Base-by-base conservation (phyloP, 1,284 basidiomycete species). In the Sanghuangporus weigelae region DNA sequence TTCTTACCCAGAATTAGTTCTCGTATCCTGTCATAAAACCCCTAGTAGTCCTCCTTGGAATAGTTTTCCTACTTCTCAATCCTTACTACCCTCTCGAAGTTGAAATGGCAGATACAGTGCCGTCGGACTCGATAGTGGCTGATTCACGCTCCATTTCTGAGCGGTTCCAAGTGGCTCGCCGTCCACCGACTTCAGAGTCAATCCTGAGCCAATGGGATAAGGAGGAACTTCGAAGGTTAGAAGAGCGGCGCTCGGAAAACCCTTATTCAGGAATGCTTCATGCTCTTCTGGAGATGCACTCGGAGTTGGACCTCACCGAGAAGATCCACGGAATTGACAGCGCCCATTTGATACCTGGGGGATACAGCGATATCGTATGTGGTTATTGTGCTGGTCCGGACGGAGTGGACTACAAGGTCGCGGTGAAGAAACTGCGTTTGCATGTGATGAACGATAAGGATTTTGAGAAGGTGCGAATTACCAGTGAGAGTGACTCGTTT, bases 341-440 rank as follows among this genome's bases (percentile, higher is more conserved):
- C n/a, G 42, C n/a, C n/a, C 42, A 44, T 14, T n/a, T 14, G 42
- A 44, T 14, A 12, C 59, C 48, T 40, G 63, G 63, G 7, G 63
- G 58, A 8, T 64, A 59, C 59, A 60, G 51, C 16, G 63, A 64
- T 31, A 49, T 64, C 16, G 60, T 60, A 19, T 23, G 23, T 36
- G 63, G 63, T 16, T 36, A 40, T 23, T 44, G 42, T 44, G n/a
- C 11, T 14, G 11, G 12, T 7, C 16, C 26, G 10, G 11, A 11
- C 10, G 53, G 53, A 10, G 16, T n/a, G 26, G 59, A 54, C 8
- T 26, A 54, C 7, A 53, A 53, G 19, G 48, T 60, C 49, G 59
- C 59, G 7, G 42, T 54, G 6, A 60, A 60, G 48, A 42, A 44
- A 7, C 40, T 60, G 21, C 46, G 59, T 50, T 23, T 53, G 1